These are phyloP conservation scores for Bacidia rubella DNA, from an alignment of 495 filamentous ascomycete species.

Conservation along the genomic window DNA sequence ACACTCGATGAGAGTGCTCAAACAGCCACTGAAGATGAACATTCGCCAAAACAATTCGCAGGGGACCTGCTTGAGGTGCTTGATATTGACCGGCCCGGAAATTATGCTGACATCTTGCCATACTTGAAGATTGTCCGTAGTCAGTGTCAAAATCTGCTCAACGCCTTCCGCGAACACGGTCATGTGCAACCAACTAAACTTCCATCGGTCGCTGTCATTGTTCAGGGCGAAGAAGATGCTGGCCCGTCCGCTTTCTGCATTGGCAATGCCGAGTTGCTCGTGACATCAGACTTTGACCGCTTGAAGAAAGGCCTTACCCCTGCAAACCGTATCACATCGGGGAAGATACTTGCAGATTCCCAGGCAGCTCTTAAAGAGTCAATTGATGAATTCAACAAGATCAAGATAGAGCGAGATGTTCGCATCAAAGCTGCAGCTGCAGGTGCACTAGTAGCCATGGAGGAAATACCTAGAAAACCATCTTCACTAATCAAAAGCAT, in stretches of 20 bases:
- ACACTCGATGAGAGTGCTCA: slow-evolving; percentile 78
- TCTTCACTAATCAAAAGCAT: slow-evolving; percentile 80
- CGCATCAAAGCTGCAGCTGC: slow-evolving; percentile 80
- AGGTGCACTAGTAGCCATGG: slow-evolving; percentile 74
- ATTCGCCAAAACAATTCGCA: slow-evolving; percentile 32
- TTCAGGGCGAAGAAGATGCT: slow-evolving; percentile 82
- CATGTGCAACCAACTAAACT: slow-evolving; percentile 60
- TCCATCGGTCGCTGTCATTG: slow-evolving; percentile 70
- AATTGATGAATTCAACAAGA: slow-evolving; percentile 61
- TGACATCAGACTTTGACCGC: slow-evolving; percentile 68
- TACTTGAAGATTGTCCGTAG: slow-evolving; percentile 78
- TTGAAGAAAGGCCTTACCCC: slow-evolving; percentile 74
- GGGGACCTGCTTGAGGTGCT: slow-evolving; percentile 53
- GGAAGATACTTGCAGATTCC: slow-evolving; percentile 61
- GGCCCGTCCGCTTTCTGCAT: slow-evolving; percentile 86
- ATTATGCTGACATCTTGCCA: slow-evolving; percentile 78
- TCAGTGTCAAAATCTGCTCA: slow-evolving; percentile 79
- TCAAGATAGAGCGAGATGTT: slow-evolving; percentile 72
- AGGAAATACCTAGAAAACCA: slow-evolving; percentile 78
- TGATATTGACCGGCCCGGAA: slow-evolving; percentile 62
- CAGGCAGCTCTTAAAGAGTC: slow-evolving; percentile 50
- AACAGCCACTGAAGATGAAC: slow-evolving; percentile 13
- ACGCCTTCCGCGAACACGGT: slow-evolving; percentile 75
- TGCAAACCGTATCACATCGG: slow-evolving; percentile 66
- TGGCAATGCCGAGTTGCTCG: slow-evolving; percentile 70